Base-by-base conservation (phyloP, 2,329 filamentous ascomycete genomes). In the Colletotrichum liaoningense region DNA sequence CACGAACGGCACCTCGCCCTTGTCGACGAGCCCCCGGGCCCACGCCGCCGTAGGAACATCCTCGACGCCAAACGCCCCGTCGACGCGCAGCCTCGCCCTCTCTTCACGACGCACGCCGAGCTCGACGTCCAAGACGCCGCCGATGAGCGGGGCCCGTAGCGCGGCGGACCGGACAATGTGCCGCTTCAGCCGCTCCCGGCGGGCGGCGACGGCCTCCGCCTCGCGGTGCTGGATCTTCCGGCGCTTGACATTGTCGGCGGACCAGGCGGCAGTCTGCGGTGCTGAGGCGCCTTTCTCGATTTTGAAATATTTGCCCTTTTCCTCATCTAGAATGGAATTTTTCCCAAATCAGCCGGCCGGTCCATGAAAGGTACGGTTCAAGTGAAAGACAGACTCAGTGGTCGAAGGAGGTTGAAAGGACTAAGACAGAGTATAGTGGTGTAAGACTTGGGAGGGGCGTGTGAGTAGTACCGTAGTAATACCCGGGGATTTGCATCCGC, bases 301-400 rank as follows among this genome's bases (percentile, higher is more conserved):
- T 77, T 90, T 92, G 81, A 93, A 94, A 78, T 93, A 94, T 75
- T 90, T 92, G 49, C 87, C 87, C 80, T 90, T 93, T 56, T 86
- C 86, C 16, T 81, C 64, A 73, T 91, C 90, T 91, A 66, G 5
- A 9, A 26, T 58, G 22, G 24, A 14, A 26, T 16, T 58, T 55
- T 54, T 22, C 30, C 38, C 55, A 4, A 55, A 24, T 66, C 24
- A 66, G 63, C 35, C 19, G 33, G 6, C 28, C 0, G 42, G 19
- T 49, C 1, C 0, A 19, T 9, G 42, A 49, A 49, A 49, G 19
- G 24, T 12, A 16, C 33, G 24, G 35, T 16, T 24, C 35, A 60
- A 38, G 16, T 24, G 26, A 3, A 38, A 3, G 2, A 38, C 1
- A 19, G 8, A 30, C n/a, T 16, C n/a, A 12, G 19, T 33, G 14